phyloP scores from a whole-genome alignment of 2,329 filamentous ascomycete species.

The Epichloe elymi region DNA sequence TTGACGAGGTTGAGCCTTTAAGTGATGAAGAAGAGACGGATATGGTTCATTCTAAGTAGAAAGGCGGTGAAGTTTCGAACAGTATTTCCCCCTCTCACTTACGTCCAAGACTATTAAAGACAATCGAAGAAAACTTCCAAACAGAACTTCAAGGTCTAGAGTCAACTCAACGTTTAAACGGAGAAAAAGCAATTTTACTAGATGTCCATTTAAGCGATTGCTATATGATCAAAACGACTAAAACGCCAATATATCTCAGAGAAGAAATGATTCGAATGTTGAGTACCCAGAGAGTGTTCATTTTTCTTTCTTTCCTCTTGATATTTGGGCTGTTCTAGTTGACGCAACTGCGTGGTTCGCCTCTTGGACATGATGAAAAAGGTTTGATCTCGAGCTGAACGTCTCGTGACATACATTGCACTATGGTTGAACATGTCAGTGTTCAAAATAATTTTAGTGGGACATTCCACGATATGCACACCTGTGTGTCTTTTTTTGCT shows the following conservation, averaged over 20 bases:
- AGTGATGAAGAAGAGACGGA: constrained; percentile 54
- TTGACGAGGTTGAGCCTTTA: constrained; percentile 82
- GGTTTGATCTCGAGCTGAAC: constrained; percentile 50
- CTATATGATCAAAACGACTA: neutral
- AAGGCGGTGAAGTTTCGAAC: neutral
- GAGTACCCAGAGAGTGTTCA: neutral
- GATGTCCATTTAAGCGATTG: too few relatives aligned
- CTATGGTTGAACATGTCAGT: constrained; percentile 16
- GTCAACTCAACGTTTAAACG: too few relatives aligned
- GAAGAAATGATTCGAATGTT: neutral
- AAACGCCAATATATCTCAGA: neutral
- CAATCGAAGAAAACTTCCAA: too few relatives aligned
- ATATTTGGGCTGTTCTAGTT: constrained; percentile 15
- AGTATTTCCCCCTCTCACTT: neutral
- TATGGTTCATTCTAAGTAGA: constrained; percentile 20
- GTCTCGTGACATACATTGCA: constrained; percentile 31
- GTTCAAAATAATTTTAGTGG: neutral
- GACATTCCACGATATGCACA: neutral
- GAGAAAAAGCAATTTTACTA: too few relatives aligned
- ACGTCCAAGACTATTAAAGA: neutral
- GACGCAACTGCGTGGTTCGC: constrained; percentile 48
- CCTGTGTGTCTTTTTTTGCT: neutral
- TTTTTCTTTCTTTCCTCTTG: constrained; percentile 21
- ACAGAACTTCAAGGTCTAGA: too few relatives aligned
- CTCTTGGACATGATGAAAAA: constrained; percentile 62